A percentile compares a stretch with the other conserved stretches of the same genome.
These are phyloP conservation scores for Halenospora varia DNA, from an alignment of 495 filamentous ascomycete genomes.

Conservation along the genomic window DNA sequence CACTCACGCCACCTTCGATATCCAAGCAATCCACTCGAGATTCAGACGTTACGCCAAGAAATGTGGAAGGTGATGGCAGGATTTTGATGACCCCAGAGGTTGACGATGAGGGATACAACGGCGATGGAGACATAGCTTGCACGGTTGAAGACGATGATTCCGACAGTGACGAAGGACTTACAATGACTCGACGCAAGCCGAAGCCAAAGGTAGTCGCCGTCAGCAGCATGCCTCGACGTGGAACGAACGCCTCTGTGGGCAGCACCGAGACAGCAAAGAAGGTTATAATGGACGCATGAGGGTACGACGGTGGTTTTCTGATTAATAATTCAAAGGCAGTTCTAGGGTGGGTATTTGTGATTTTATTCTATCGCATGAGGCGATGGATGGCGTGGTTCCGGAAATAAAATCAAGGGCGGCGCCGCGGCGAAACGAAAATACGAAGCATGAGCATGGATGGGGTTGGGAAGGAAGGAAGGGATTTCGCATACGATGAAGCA, in stretches of 20 bases:
- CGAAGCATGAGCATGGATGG: background rate
- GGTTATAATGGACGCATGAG: constrained; percentile 27
- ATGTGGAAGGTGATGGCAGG: background rate
- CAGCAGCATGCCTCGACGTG: constrained; percentile 30
- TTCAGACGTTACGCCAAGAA: constrained; percentile 17
- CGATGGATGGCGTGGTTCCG: background rate
- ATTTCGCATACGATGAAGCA: background rate
- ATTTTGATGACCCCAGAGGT: constrained; percentile 28
- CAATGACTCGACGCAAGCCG: constrained; percentile 41
- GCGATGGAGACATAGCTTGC: constrained; percentile 34
- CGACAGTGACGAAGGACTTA: constrained; percentile 52
- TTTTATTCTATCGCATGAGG: background rate
- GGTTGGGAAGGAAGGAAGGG: background rate
- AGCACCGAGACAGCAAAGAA: constrained; percentile 57
- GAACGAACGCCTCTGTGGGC: constrained; percentile 47
- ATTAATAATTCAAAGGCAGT: background rate
- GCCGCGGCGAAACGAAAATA: background rate
- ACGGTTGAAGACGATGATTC: constrained; percentile 46
- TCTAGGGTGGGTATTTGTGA: background rate
- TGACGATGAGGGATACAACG: constrained; percentile 50
- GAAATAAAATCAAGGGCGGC: background rate
- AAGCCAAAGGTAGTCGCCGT: constrained; percentile 15
- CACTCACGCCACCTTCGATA: constrained; percentile 42
- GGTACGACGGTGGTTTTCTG: constrained; percentile 8
- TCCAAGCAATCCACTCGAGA: constrained; percentile 23